Evolutionary conservation across 2,329 filamentous ascomycete species (phyloP), one percentile per base, ranked within the genome.

Genomic region (Periglandula ipomoeae): DNA sequence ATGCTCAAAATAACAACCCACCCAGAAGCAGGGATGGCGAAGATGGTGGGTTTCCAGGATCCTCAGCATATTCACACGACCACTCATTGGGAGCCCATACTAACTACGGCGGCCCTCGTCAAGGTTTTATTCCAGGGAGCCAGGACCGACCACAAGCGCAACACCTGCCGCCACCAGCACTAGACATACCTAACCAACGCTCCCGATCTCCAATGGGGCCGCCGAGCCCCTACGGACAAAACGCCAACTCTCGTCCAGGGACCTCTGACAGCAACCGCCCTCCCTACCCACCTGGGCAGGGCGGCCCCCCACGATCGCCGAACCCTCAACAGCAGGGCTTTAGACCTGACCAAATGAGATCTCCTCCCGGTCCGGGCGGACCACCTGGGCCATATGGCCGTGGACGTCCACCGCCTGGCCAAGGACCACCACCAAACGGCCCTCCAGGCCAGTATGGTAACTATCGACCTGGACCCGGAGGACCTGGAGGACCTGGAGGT

Each of bases 81-180:
- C 71, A 71, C 62, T 62, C 70, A 61, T 60, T 72, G 58, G 73
- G 72, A 61, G 71, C 69, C 59, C 70, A 69, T 73, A 71, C 76
- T 75, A 77, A 81, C 69, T 61, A 70, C 59, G 67, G 68, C 63
- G 67, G 70, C 58, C 73, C 73, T 67, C 74, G 67, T 70, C 71
- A 79, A 75, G 75, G 62, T 71, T 57, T 76, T 61, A 74, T 61
- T 54, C 60, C 64, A 38, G 64, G 66, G 39, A 59, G 61, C 49
- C 60, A 65, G 50, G 60, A 63, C 53, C 63, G 60, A 46, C 55
- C 65, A 39, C 60, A 57, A 40, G 64, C 67, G 43, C 67, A 64
- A 38, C 41, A 38, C 13, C 60, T 71, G 20, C 68, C 70, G 20
- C 64, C 69, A 38, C 63, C 69, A n/a, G 65, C 68, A 7, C 63